Percentiles rank a stretch among this genome's conserved stretches.
These are phyloP conservation scores for Cryptosporidium parvum DNA, from an alignment of 169 alveolate species.

Conservation along the genomic window DNA sequence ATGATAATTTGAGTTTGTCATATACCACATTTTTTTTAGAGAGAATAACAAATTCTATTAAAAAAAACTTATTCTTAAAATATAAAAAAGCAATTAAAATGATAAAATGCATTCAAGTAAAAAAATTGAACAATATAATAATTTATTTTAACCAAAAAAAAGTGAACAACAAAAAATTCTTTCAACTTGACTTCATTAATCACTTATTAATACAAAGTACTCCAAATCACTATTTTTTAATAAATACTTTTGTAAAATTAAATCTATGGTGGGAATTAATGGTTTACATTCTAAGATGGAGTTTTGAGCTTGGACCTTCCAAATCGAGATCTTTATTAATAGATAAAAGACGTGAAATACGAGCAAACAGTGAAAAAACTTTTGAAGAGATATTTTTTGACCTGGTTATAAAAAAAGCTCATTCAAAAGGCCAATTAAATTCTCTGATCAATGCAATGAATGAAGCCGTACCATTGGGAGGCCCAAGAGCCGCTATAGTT, in stretches of 20 bases:
- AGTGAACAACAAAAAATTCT: background rate
- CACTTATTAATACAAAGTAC: background rate
- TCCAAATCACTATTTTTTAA: constrained; percentile 30
- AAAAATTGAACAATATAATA: background rate
- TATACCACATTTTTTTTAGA: constrained; percentile 25
- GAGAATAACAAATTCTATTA: constrained; percentile 13
- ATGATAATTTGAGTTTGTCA: background rate
- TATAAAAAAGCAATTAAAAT: background rate
- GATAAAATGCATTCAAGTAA: background rate
- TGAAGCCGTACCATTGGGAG: constrained; percentile 61
- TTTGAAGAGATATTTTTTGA: constrained; percentile 43
- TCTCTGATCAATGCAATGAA: constrained; percentile 28
- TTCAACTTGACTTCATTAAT: constrained; percentile 18
- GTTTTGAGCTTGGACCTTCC: constrained; percentile 41
- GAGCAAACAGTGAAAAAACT: background rate
- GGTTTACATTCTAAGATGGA: constrained; percentile 70
- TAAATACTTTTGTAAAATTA: constrained; percentile 60
- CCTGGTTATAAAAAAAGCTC: constrained; percentile 57
- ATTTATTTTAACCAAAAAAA: background rate
- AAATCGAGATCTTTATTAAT: constrained; percentile 50
- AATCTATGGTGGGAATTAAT: constrained; percentile 70
- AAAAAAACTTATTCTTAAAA: background rate
- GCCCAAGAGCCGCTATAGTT: constrained; percentile 41
- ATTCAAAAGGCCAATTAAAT: constrained; percentile 7
- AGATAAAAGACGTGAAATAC: background rate